phyloP scores from a whole-genome alignment of 164 flowering plant species.

The Dillenia turbinata region DNA sequence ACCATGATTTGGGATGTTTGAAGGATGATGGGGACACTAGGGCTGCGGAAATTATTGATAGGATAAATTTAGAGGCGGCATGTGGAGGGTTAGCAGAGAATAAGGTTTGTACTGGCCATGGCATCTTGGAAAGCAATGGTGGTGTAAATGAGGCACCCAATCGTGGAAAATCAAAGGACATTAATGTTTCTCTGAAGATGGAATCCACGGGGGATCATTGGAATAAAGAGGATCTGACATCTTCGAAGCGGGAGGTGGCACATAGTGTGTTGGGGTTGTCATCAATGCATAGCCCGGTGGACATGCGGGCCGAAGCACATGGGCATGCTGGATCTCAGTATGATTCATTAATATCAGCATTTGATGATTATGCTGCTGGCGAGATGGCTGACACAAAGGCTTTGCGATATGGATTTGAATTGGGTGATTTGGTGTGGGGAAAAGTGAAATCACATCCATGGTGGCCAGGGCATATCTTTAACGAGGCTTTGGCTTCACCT shows the following conservation, averaged over 20 bases:
- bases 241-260: neutral
- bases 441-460: conserved; percentile 99
- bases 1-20: no score
- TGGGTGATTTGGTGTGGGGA: conserved; percentile 95
- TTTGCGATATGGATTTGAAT: conserved; percentile 30
- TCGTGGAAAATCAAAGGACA: no score
- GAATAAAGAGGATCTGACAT: neutral
- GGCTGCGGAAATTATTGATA: no score
- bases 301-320: neutral
- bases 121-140: no score
- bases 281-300: no score
- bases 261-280: no score
- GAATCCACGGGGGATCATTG: neutral
- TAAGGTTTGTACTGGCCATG: no score
- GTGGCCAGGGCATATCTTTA: conserved; percentile 96
- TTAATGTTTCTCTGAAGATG: neutral
- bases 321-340: conserved; percentile 14
- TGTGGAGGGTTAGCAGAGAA: no score
- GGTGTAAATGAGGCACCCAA: no score
- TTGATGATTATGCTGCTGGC: conserved; percentile 44
- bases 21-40: no score
- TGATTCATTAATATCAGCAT: conserved; percentile 36
- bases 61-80: no score
- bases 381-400: conserved; percentile 27
- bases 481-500: conserved; percentile 69